These are phyloP conservation scores for Curvularia lunata DNA, from an alignment of 2,329 filamentous ascomycete genomes.

Conservation along the genomic window DNA sequence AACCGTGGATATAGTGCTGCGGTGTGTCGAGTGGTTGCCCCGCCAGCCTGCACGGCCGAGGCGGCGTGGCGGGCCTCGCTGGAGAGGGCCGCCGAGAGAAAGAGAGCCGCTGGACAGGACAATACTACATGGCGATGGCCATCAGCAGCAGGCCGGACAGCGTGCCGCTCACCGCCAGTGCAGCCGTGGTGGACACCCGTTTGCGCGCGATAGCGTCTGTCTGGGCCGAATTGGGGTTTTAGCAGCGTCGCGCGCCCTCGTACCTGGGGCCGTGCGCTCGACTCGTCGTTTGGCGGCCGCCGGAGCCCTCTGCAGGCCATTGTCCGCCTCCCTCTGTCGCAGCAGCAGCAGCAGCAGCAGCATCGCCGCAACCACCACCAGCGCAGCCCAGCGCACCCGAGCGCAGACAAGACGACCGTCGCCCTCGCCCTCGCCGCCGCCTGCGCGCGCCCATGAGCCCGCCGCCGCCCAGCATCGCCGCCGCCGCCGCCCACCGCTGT, in stretches of 20 bases:
- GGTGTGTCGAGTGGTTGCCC: background rate
- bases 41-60: conserved; percentile 1
- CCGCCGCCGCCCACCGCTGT: conserved; percentile 3
- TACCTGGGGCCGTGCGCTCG: conserved; percentile 28
- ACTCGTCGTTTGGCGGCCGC: conserved; percentile 29
- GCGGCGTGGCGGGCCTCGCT: background rate
- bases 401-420: background rate
- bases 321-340: conserved; percentile 9
- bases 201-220: conserved; percentile 10
- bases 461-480: conserved; percentile 21
- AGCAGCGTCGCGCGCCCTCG: conserved; percentile 21
- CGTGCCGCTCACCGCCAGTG: conserved; percentile 3
- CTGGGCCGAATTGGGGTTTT: conserved; percentile 18
- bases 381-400: background rate
- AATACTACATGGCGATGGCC: background rate
- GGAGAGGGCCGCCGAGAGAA: too few relatives aligned
- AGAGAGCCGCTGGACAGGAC: background rate
- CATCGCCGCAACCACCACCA: conserved; percentile 5
- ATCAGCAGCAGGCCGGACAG: background rate
- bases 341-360: too few relatives aligned
- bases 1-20: too few relatives aligned
- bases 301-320: conserved; percentile 24
- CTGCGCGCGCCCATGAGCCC: conserved; percentile 20
- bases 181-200: conserved; percentile 16
- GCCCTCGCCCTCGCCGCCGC: background rate